These are phyloP conservation scores for Arachis monticola DNA, from an alignment of 331 rosid species.

Conservation along the genomic window DNA sequence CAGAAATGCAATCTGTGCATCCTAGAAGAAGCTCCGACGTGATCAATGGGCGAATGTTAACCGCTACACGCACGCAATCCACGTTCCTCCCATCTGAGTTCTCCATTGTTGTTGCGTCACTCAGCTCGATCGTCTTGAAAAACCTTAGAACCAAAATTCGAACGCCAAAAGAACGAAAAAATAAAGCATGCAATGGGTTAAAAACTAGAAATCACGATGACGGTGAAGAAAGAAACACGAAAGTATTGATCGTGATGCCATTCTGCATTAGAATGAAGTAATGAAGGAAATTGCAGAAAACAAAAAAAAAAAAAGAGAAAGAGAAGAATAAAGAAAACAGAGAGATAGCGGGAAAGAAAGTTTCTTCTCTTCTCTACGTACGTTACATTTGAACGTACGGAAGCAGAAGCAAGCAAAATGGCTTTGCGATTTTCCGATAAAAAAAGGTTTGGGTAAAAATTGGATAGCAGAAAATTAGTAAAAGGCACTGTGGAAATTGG, in stretches of 20 bases:
- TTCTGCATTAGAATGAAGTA: conserved; percentile 7
- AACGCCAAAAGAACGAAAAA: background rate
- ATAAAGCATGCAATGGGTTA: background rate
- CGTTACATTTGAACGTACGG: background rate
- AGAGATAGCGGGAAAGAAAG: no score
- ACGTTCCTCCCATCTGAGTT: conserved; percentile 45
- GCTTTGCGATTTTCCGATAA: no score
- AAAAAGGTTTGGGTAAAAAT: conserved; percentile 44
- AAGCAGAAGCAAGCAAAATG: conserved; percentile 9
- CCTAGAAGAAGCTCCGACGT: conserved; percentile 80
- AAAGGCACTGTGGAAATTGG: no score
- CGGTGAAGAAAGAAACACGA: background rate
- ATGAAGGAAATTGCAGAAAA: conserved; percentile 21
- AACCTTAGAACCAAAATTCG: conserved; percentile 18
- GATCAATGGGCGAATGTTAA: conserved; percentile 79
- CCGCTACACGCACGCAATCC: conserved; percentile 83
- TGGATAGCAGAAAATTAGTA: conserved; percentile 45
- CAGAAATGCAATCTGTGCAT: conserved; percentile 86
- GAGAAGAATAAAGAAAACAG: background rate
- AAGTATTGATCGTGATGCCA: background rate
- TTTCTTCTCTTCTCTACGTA: background rate
- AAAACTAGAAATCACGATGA: conserved; percentile 6
- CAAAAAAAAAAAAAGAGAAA: conserved; percentile 3
- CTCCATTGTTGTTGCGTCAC: conserved; percentile 52
- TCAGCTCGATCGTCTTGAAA: conserved; percentile 23